Evolutionary conservation across 2,329 filamentous ascomycete genomes (phyloP), one percentile per base, ranked within the genome.

Genomic region (Dactylellina cionopaga): DNA sequence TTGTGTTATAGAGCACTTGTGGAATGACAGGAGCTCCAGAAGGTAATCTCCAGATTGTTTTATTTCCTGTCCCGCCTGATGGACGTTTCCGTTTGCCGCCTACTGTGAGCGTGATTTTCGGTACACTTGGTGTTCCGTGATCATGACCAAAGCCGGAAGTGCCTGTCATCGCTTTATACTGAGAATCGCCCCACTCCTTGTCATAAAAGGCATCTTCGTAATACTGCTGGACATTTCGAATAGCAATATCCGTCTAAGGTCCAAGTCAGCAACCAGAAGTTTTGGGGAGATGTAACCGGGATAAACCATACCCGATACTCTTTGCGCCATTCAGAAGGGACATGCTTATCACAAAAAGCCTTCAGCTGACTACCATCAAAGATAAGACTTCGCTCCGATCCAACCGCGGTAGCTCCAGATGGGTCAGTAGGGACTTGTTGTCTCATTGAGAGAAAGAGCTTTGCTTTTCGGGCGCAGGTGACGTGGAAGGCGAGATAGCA

Each of bases 401-500:
- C 74, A 94, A 87, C 15, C 92, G 88, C 15, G 90, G 90, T 29
- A 91, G 85, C 10, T 88, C 88, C 54, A 91, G 91, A 74, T 94
- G 91, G 59, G 39, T 72, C 68, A 54, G 74, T 58, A 54, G 73
- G 43, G 62, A 75, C 55, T 88, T 91, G 54, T 37, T 93, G 92
- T 82, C 98, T 99, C 95, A 99, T 99, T 81, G 94, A 94, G 75
- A 99, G 84, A 78, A 92, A 98, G 0, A 99, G 85, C 74, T 89
- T 89, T 49, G 93, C 92, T 77, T 91, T 88, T 62, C 95, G 88
- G 22, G 95, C 95, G 80, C 95, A 99, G 3, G 95, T 98, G 60
- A 97, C 92, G 81, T 99, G 95, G 80, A 99, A 99, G 6, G 95
- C 95, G 78, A 94, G 90, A 79, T 96, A 99, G 80, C 95, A 99